Evolutionary conservation across 441 rosid genomes (phyloP), one percentile per base, ranked within the genome.

Genomic region (Corymbia citriodora): DNA sequence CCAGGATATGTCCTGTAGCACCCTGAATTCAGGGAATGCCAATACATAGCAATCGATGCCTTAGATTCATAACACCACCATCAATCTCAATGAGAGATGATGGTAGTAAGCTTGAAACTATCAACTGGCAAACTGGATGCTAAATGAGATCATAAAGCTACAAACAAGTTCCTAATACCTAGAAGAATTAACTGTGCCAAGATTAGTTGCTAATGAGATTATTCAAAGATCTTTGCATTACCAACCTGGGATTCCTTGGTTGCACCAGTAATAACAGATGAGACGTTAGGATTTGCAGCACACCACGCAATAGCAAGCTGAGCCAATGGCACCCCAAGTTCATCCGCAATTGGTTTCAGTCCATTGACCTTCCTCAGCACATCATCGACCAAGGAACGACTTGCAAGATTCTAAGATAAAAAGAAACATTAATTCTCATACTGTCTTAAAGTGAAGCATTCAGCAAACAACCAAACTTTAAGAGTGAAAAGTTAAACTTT

Each of bases 291-390:
- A 92, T 98, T 98, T 82, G 97, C 93, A 89, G 99, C 99, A 93
- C 99, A 98, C 99, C 99, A 98, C 4, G 99, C 99, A 91, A 98
- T 96, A 19, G 99, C 95, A 90, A 98, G 98, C 93, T 98, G 99
- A 93, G 99, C 95, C 88, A 96, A 93, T 55, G 99, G 94, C 57
- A 97, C 99, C 86, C 99, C 99, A 55, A 98, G 95, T 91, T 98
- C 99, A 93, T 98, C 99, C 52, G 99, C 99, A 90, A 97, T 95
- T n/a, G 99, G 99, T 94, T 97, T 98, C 92, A 98, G 94, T 68
- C 96, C 98, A 68, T 95, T 95, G 33, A 97, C 99, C 94, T 98
- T 98, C 93, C 89, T 96, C 94, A 97, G 93, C 91, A 96, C 98
- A 86, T 98, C 99, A 93, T 98, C 99, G 61, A 95, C 95, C 91